Evolutionary conservation across 768 basidiomycete species (phyloP).

Genomic region (Russula brevipes): DNA sequence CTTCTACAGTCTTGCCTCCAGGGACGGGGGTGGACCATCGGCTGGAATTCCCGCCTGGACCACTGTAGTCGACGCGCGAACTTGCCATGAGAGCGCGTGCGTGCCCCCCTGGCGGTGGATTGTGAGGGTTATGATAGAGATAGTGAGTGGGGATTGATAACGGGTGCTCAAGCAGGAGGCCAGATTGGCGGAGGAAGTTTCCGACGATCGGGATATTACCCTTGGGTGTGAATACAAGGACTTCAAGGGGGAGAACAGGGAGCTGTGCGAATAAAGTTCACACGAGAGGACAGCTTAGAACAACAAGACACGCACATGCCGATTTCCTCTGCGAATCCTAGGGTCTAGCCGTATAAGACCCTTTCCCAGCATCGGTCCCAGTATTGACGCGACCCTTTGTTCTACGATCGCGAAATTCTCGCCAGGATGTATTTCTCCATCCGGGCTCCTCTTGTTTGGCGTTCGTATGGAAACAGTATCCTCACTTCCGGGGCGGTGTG

Average conservation of each 20-base stretch:
- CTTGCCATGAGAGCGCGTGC: slow-evolving; percentile 39
- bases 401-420: slow-evolving; percentile 82
- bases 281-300: slow-evolving; percentile 23
- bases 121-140: slow-evolving; percentile 87
- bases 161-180: slow-evolving; percentile 78
- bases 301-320: slow-evolving; percentile 47
- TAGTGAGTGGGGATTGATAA: slow-evolving; percentile 48
- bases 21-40: slow-evolving; percentile 56
- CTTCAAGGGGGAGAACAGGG: slow-evolving; percentile 75
- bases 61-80: slow-evolving; percentile 39
- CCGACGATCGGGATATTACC: slow-evolving; percentile 85
- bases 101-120: slow-evolving; percentile 68
- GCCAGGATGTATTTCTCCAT: slow-evolving; percentile 51
- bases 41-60: slow-evolving; percentile 36
- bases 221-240: slow-evolving; percentile 91
- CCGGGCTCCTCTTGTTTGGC: slow-evolving; percentile 46
- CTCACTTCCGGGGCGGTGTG: slow-evolving; percentile 40
- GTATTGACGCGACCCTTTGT: slow-evolving; percentile 71
- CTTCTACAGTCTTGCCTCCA: slow-evolving; percentile 75
- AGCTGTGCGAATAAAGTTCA: slow-evolving; percentile 43
- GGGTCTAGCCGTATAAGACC: slow-evolving; percentile 78
- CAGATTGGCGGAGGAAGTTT: slow-evolving; percentile 60
- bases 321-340: slow-evolving; percentile 60
- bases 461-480: slow-evolving; percentile 79
- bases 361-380: slow-evolving; percentile 82